Percentiles rank a stretch among this genome's conserved stretches.
These are phyloP conservation scores for Purpureocillium takamizusanense DNA, from an alignment of 2,329 filamentous ascomycete species.

Conservation along the genomic window DNA sequence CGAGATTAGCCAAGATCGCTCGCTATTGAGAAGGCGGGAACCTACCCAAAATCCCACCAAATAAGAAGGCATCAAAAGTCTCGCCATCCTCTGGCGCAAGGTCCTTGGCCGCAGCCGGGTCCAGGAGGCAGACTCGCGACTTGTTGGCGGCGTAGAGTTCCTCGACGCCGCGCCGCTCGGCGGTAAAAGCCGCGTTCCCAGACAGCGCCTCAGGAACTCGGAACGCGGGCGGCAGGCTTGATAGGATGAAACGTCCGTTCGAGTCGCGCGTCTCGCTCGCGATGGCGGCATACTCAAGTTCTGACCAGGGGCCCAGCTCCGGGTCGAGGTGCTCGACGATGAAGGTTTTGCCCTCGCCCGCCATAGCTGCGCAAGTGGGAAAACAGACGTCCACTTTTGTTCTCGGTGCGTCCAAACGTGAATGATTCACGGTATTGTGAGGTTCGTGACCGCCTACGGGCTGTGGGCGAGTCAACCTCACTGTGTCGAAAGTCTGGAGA, in stretches of 20 bases:
- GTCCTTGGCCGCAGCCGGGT: constrained; percentile 76
- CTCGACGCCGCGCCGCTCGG: constrained; percentile 73
- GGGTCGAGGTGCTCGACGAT: constrained; percentile 95
- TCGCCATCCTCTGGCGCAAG: constrained; percentile 75
- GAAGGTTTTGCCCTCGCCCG: constrained; percentile 56
- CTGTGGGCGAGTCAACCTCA: no score
- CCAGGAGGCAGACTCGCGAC: constrained; percentile 75
- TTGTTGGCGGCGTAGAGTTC: constrained; percentile 67
- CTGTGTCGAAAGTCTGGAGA: no score
- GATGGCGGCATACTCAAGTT: constrained; percentile 85
- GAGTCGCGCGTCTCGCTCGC: constrained; percentile 66
- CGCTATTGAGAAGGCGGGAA: constrained; percentile 4
- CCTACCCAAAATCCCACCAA: constrained; percentile 88
- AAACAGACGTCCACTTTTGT: background rate
- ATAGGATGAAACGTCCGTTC: constrained; percentile 67
- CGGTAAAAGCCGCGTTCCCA: constrained; percentile 51
- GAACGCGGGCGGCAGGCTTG: constrained; percentile 65
- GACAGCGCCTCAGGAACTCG: constrained; percentile 51
- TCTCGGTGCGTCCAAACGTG: no score
- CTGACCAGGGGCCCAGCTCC: constrained; percentile 89
- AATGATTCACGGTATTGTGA: no score
- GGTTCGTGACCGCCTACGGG: no score
- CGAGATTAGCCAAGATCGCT: constrained; percentile 7
- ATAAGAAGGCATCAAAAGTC: constrained; percentile 82
- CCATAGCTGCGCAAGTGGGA: constrained; percentile 19